These are phyloP conservation scores for Apostasia shenzhenica DNA, from an alignment of 106 monocot genomes.

Conservation along the genomic window DNA sequence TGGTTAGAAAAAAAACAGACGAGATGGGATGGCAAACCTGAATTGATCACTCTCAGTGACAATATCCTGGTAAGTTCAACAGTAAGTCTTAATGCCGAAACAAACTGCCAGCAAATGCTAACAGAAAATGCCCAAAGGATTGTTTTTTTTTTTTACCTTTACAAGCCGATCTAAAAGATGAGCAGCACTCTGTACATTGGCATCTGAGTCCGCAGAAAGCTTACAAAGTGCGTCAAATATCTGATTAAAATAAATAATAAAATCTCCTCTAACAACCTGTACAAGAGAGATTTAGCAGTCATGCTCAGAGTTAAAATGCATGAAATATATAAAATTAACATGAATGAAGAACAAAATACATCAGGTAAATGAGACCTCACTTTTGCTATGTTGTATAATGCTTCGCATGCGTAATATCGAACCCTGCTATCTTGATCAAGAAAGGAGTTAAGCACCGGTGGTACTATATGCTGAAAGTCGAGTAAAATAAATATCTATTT, in stretches of 20 bases:
- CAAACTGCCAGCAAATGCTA: not conserved
- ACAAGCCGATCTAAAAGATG: slow-evolving; percentile 95
- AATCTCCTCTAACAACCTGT: slow-evolving; percentile 98
- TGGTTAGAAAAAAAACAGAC: not conserved
- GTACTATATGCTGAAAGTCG: slow-evolving; percentile 73
- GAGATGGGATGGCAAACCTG: slow-evolving; percentile 46
- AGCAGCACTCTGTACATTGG: slow-evolving; percentile 96
- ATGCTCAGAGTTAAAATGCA: not conserved
- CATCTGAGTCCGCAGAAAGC: slow-evolving; percentile 90
- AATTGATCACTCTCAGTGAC: slow-evolving; percentile 98
- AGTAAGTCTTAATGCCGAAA: slow-evolving; percentile 7
- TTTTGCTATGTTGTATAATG: slow-evolving; percentile 99
- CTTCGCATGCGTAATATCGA: slow-evolving; percentile 99
- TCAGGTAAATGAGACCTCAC: slow-evolving; percentile 22
- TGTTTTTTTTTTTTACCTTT: slow-evolving; percentile 41
- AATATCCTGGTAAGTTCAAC: slow-evolving; percentile 60
- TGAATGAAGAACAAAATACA: not conserved
- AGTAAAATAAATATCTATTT: not conserved
- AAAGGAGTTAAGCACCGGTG: slow-evolving; percentile 85
- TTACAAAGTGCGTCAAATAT: slow-evolving; percentile 99
- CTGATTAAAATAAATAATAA: slow-evolving; percentile 90
- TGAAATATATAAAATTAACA: slow-evolving; percentile 4
- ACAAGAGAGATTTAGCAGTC: not conserved
- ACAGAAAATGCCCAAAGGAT: not conserved
- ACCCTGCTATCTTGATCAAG: slow-evolving; percentile 92